Conservation (phyloP, 306 rosid species). For the Sophora flavescens region DNA sequence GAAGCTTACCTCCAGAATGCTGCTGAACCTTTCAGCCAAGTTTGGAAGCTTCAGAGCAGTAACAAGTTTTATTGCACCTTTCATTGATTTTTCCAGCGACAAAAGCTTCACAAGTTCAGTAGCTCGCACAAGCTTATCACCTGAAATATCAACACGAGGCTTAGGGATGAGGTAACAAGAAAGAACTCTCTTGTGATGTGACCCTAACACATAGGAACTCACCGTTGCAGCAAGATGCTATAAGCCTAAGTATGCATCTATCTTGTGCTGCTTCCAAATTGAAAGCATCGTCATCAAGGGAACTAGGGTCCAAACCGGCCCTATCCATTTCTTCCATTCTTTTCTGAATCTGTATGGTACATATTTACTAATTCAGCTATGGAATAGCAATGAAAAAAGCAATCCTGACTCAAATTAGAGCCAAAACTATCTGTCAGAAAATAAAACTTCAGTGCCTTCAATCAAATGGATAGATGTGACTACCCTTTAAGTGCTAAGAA, state of each 20-base stretch:
- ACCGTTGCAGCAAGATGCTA: slow-evolving; percentile 96
- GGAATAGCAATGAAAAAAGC: slow-evolving; percentile 22
- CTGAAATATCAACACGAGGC: slow-evolving; percentile 54
- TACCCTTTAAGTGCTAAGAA: neutral
- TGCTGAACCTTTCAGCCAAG: slow-evolving; percentile 90
- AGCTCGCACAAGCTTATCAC: slow-evolving; percentile 93
- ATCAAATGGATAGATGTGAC: slow-evolving; percentile 16
- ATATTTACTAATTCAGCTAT: slow-evolving; percentile 30
- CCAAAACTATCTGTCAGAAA: slow-evolving; percentile 14
- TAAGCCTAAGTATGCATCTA: slow-evolving; percentile 89
- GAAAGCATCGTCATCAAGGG: slow-evolving; percentile 88
- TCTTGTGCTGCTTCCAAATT: slow-evolving; percentile 92
- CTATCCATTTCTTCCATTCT: slow-evolving; percentile 75
- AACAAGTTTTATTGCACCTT: slow-evolving; percentile 94
- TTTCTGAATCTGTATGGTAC: slow-evolving; percentile 70
- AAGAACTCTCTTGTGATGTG: neutral
- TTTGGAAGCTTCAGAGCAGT: slow-evolving; percentile 90
- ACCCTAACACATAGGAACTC: slow-evolving; percentile 31
- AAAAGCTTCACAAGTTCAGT: slow-evolving; percentile 89
- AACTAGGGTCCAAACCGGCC: slow-evolving; percentile 67
- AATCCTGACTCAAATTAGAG: neutral
- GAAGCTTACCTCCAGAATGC: slow-evolving; percentile 79
- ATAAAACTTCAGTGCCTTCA: neutral
- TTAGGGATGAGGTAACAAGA: neutral
- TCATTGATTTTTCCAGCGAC: slow-evolving; percentile 85